Percentiles rank a stretch among this genome's conserved stretches.
Evolutionary conservation across 2,329 filamentous ascomycete species (phyloP).

Genomic region (Lizonia empirigonia): DNA sequence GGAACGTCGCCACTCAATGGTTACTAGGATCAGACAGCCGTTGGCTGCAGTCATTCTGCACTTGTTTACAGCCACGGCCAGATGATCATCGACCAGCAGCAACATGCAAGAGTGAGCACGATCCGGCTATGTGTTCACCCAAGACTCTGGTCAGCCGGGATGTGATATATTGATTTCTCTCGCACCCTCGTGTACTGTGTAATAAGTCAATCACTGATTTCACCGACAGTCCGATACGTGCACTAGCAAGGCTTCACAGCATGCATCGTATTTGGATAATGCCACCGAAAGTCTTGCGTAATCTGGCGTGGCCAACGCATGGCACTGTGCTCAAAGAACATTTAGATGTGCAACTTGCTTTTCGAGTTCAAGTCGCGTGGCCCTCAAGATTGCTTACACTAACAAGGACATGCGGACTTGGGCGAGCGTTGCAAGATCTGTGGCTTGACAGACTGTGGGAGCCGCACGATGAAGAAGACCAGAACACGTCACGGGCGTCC

Average conservation of each 20-base stretch:
- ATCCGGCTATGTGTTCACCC: not conserved
- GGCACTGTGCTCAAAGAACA: conserved; percentile 8
- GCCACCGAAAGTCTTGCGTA: conserved; percentile 13
- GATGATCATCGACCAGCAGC: conserved; percentile 10
- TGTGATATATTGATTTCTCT: conserved; percentile 1
- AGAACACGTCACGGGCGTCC: not conserved
- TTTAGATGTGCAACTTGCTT: conserved; percentile 13
- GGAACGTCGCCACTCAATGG: conserved; percentile 5
- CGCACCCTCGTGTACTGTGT: not conserved
- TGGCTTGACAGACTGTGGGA: not conserved
- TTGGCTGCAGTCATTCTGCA: conserved; percentile 16
- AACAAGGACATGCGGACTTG: too few species aligned
- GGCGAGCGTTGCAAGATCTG: not conserved
- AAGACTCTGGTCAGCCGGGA: not conserved
- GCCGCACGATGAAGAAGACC: conserved; percentile 2
- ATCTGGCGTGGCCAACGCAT: conserved; percentile 11
- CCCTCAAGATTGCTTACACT: too few species aligned
- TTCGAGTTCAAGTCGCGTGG: conserved; percentile 3
- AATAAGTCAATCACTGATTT: conserved; percentile 3
- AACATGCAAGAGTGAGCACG: conserved; percentile 5
- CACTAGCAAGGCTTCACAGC: conserved; percentile 16
- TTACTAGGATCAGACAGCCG: conserved; percentile 4
- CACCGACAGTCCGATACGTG: conserved; percentile 6
- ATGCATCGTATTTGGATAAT: conserved; percentile 15
- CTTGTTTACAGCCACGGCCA: conserved; percentile 19